Conservation (phyloP, 73 alveolate species). For the Halteria grandinella region DNA sequence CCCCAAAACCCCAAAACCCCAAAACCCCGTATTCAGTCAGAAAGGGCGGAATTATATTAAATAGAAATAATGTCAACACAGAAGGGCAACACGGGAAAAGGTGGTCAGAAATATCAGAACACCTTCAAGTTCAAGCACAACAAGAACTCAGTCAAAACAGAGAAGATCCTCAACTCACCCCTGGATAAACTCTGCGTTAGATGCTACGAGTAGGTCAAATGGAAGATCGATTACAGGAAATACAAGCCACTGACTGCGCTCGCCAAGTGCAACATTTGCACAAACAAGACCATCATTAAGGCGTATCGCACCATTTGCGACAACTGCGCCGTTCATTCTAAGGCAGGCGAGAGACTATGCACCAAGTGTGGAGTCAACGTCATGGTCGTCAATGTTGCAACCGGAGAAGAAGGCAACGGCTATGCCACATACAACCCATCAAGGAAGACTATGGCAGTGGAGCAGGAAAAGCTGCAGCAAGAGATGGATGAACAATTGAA, state of each 20-base stretch:
- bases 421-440: background rate
- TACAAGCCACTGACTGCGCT: conserved; percentile 81
- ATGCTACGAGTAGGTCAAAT: conserved; percentile 73
- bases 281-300: conserved; percentile 71
- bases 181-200: conserved; percentile 78
- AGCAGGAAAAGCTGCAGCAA: conserved; percentile 3
- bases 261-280: conserved; percentile 76
- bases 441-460: background rate
- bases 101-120: conserved; percentile 84
- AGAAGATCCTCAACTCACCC: conserved; percentile 75
- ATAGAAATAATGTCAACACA: conserved; percentile 63
- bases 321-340: conserved; percentile 5
- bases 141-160: conserved; percentile 71
- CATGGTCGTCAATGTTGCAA: conserved; percentile 11
- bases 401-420: conserved; percentile 2
- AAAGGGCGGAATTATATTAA: background rate
- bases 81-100: conserved; percentile 71
- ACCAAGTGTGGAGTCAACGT: conserved; percentile 50
- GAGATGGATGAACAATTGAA: conserved; percentile 42
- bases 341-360: conserved; percentile 36
- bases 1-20: conserved; percentile 10
- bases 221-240: conserved; percentile 80
- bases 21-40: background rate
- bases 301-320: conserved; percentile 58
- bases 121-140: conserved; percentile 76